Conservation (phyloP, 805 yeast genomes). For the Lipomyces starkeyi region DNA sequence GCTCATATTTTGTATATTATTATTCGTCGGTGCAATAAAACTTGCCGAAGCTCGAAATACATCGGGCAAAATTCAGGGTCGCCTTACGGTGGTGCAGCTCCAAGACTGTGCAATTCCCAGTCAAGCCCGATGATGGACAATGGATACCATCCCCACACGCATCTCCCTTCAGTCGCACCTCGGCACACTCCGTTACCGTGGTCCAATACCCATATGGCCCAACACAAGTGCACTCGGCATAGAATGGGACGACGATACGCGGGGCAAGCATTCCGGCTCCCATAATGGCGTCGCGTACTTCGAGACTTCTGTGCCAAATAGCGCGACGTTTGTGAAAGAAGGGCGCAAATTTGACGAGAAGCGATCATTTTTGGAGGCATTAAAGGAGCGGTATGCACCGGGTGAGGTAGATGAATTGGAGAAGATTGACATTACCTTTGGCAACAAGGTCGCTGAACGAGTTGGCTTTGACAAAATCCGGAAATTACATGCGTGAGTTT, state of each 20-base stretch:
- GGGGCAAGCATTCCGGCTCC: slow-evolving; percentile 78
- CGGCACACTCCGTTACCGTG: slow-evolving; percentile 70
- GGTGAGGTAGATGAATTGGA: slow-evolving; percentile 42
- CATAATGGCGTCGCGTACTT: slow-evolving; percentile 65
- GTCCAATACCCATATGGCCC: slow-evolving; percentile 69
- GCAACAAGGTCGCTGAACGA: slow-evolving; percentile 63
- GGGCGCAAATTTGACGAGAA: slow-evolving; percentile 46
- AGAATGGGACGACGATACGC: slow-evolving; percentile 77
- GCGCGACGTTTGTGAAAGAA: slow-evolving; percentile 70
- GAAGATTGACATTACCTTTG: slow-evolving; percentile 52
- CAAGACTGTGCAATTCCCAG: no score
- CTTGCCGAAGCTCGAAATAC: background rate
- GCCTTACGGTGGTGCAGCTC: background rate
- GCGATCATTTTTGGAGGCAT: slow-evolving; percentile 54
- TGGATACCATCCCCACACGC: slow-evolving; percentile 8
- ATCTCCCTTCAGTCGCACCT: slow-evolving; percentile 26
- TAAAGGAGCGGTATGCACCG: slow-evolving; percentile 56
- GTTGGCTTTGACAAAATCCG: slow-evolving; percentile 64
- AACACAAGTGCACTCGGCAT: slow-evolving; percentile 66
- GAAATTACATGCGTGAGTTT: slow-evolving; percentile 20
- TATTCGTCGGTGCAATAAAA: background rate
- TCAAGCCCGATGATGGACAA: background rate
- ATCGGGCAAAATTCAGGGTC: background rate
- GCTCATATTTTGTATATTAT: background rate
- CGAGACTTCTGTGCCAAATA: slow-evolving; percentile 45